Conservation (phyloP, 495 filamentous ascomycete genomes). For the Penicillium nucicola region DNA sequence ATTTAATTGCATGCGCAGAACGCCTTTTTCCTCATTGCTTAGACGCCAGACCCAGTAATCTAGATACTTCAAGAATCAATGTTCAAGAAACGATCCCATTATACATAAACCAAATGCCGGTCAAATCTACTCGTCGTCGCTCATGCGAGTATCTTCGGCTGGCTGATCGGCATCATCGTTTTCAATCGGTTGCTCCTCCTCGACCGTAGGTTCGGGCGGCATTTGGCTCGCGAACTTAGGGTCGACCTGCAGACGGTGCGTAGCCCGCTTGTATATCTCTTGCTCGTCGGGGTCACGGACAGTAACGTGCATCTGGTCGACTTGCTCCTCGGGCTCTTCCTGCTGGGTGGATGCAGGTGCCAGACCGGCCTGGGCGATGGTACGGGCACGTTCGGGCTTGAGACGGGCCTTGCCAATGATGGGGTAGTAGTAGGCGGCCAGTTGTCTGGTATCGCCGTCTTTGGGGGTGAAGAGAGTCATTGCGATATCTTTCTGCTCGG, state of each 20-base stretch:
- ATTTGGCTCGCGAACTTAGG: slow-evolving; percentile 40
- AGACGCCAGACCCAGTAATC: slow-evolving; percentile 7
- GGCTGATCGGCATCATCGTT: slow-evolving; percentile 9
- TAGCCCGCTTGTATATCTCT: slow-evolving; percentile 47
- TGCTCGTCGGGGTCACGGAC: slow-evolving; percentile 52
- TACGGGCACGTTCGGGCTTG: slow-evolving; percentile 54
- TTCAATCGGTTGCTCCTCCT: slow-evolving; percentile 20
- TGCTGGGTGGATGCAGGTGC: slow-evolving; percentile 33
- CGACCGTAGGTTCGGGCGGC: slow-evolving; percentile 29
- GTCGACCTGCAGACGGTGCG: slow-evolving; percentile 43
- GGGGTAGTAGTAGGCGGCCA: slow-evolving; percentile 87
- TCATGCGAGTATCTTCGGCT: slow-evolving; percentile 22
- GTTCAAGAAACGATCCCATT: slow-evolving; percentile 4
- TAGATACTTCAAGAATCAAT: slow-evolving; percentile 4
- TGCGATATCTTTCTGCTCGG: slow-evolving; percentile 53
- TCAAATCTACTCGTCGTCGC: slow-evolving; percentile 12
- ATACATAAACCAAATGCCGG: slow-evolving; percentile 1
- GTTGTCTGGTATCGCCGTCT: slow-evolving; percentile 44
- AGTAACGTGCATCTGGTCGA: slow-evolving; percentile 54
- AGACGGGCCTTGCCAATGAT: slow-evolving; percentile 67
- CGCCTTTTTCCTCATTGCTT: slow-evolving; percentile 8
- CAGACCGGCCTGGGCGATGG: slow-evolving; percentile 45
- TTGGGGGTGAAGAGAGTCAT: slow-evolving; percentile 64
- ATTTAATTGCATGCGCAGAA: neutral
- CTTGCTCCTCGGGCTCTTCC: slow-evolving; percentile 35